Conservation (phyloP, 2,329 filamentous ascomycete genomes). For the Fusarium solani-melongenae region DNA sequence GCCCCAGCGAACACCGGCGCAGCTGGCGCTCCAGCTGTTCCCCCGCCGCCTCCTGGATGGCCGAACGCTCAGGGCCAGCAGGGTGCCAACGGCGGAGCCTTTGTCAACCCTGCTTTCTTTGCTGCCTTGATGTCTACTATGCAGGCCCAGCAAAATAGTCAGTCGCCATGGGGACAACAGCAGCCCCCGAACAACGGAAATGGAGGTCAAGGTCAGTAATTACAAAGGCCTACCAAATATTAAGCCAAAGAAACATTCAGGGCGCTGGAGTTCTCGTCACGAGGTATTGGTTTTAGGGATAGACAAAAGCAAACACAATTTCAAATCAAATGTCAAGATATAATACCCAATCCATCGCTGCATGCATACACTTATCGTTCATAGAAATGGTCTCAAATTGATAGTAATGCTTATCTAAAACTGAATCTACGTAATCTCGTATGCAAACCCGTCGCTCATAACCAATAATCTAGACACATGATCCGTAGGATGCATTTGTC, state of each 20-base stretch:
- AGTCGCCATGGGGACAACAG: slow-evolving; percentile 44
- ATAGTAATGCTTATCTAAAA: slow-evolving; percentile 5
- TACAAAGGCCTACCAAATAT: not conserved
- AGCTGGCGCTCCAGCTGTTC: slow-evolving; percentile 49
- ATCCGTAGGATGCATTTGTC: not conserved
- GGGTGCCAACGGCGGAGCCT: slow-evolving; percentile 53
- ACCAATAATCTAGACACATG: not conserved
- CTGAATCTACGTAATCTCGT: slow-evolving; percentile 16
- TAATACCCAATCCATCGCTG: not conserved
- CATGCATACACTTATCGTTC: not conserved
- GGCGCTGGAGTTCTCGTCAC: slow-evolving; percentile 26
- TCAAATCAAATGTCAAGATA: slow-evolving; percentile 14
- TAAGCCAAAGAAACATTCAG: slow-evolving; percentile 8
- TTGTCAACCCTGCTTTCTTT: slow-evolving; percentile 70
- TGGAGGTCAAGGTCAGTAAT: slow-evolving; percentile 41
- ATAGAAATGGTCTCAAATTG: not conserved
- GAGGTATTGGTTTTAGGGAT: slow-evolving; percentile 10
- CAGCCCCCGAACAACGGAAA: slow-evolving; percentile 44
- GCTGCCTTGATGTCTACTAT: slow-evolving; percentile 60
- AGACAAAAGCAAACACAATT: slow-evolving; percentile 31
- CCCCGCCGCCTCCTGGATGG: slow-evolving; percentile 55
- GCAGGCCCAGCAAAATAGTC: slow-evolving; percentile 48
- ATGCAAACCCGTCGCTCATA: slow-evolving; percentile 29
- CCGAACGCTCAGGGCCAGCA: slow-evolving; percentile 46
- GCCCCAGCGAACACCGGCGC: slow-evolving; percentile 32